phyloP scores from a whole-genome alignment of 2,329 filamentous ascomycete species.

The Neocatenulostroma microsporum region DNA sequence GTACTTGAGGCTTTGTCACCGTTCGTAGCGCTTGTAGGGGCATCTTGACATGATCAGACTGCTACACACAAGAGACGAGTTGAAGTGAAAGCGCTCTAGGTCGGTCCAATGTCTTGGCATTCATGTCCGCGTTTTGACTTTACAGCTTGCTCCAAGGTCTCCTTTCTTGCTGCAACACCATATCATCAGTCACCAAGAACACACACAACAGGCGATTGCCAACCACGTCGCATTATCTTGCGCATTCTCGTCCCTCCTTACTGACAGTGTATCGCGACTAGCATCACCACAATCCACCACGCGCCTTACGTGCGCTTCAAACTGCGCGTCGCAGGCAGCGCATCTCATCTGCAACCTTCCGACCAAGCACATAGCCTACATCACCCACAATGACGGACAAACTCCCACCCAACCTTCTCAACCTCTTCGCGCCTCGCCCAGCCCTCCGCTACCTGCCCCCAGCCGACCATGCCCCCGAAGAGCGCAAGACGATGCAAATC shows the following conservation, averaged over 20 bases:
- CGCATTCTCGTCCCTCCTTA: not conserved
- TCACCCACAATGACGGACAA: conserved; percentile 99
- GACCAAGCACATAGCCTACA: too few relatives aligned
- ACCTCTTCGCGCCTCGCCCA: conserved; percentile 90
- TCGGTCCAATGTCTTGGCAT: not conserved
- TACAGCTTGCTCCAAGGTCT: too few relatives aligned
- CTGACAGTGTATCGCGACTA: not conserved
- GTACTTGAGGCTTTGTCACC: conserved; percentile 50
- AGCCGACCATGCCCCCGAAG: conserved; percentile 71
- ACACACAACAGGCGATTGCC: not conserved
- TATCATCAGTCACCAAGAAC: too few relatives aligned
- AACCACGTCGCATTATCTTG: not conserved
- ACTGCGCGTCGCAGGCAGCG: not conserved
- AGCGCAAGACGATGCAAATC: conserved; percentile 67
- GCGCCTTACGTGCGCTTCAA: not conserved
- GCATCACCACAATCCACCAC: not conserved
- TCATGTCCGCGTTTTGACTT: too few relatives aligned
- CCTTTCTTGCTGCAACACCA: too few relatives aligned
- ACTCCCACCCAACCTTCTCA: conserved; percentile 82
- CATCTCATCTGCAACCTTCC: not conserved
- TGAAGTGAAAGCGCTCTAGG: too few relatives aligned
- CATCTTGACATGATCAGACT: conserved; percentile 30
- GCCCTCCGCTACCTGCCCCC: conserved; percentile 83
- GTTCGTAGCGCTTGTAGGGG: conserved; percentile 45
- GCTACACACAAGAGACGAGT: too few relatives aligned